phyloP scores from a whole-genome alignment of 1,139 yeast species.

The Williopsis jadinii region DNA sequence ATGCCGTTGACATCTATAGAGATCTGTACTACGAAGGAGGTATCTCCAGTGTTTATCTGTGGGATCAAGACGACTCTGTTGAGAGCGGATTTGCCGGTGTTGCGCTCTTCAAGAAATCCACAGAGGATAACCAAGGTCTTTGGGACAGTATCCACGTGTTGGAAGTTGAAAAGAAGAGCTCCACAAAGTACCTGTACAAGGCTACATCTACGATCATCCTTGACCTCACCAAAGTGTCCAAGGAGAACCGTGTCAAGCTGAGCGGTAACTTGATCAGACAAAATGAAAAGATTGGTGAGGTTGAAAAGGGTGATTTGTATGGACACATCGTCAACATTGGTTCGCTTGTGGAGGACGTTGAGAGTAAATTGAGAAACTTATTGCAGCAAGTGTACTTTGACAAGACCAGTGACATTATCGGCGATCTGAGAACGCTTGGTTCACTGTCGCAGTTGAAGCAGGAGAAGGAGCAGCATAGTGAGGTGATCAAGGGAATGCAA shows the following conservation, averaged over 20 bases:
- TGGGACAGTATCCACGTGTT: constrained; percentile 96
- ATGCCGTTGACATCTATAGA: constrained; percentile 86
- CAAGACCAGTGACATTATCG: constrained; percentile 70
- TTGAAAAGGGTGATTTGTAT: constrained; percentile 5
- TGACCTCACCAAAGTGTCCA: constrained; percentile 41
- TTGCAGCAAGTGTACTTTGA: constrained; percentile 94
- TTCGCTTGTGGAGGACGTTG: constrained; percentile 78
- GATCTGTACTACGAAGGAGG: constrained; percentile 96
- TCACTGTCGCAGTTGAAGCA: constrained; percentile 33
- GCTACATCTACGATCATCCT: constrained; percentile 86
- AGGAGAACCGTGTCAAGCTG: constrained; percentile 40
- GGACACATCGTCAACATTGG: constrained; percentile 80
- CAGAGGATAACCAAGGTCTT: constrained; percentile 43
- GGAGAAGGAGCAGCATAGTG: constrained; percentile 35
- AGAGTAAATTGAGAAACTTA: constrained; percentile 77
- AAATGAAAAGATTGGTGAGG: constrained; percentile 43
- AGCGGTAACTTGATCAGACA: constrained; percentile 87
- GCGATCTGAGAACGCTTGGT: constrained; percentile 28
- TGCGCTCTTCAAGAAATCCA: constrained; percentile 70
- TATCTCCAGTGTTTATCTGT: constrained; percentile 79
- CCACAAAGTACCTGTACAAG: constrained; percentile 52
- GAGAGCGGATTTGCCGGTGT: constrained; percentile 80
- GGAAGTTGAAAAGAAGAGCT: constrained; percentile 53
- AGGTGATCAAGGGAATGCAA: constrained; percentile 36
- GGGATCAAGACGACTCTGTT: constrained; percentile 62